phyloP scores from a whole-genome alignment of 768 basidiomycete species.

The Dioszegia aurantiaca region DNA sequence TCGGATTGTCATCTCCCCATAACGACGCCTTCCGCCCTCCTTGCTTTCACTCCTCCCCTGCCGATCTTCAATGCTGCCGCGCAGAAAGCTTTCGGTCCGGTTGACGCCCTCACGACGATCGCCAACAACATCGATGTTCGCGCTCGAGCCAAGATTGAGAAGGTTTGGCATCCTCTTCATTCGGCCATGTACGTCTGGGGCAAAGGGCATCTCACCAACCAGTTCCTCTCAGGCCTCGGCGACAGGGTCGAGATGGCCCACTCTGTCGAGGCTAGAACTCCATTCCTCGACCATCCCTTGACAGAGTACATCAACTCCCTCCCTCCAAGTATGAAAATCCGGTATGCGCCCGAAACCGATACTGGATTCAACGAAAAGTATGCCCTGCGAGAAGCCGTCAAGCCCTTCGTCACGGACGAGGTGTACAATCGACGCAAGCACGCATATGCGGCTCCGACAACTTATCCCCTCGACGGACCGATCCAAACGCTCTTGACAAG shows the following conservation, averaged over 20 bases:
- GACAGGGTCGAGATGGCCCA: conserved; percentile 48
- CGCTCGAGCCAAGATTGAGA: conserved; percentile 18
- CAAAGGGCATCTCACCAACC: conserved; percentile 35
- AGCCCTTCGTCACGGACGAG: conserved; percentile 44
- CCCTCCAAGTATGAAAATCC: conserved; percentile 29
- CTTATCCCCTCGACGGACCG: conserved; percentile 24
- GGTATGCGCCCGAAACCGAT: conserved; percentile 2
- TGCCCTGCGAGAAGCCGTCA: conserved; percentile 42
- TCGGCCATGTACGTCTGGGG: conserved; percentile 38
- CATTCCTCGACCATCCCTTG: conserved; percentile 41
- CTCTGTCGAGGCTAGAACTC: conserved; percentile 42
- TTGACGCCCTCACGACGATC: conserved; percentile 28
- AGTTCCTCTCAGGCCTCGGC: conserved; percentile 42
- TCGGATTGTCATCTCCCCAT: conserved; percentile 7
- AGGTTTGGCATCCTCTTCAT: conserved; percentile 44
- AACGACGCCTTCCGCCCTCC: conserved; percentile 12
- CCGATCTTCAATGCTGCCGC: conserved; percentile 10
- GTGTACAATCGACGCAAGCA: conserved; percentile 35
- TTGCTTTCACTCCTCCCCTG: conserved; percentile 12
- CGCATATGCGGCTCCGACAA: conserved; percentile 33
- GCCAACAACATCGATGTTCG: conserved; percentile 25
- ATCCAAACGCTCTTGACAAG: conserved; percentile 28
- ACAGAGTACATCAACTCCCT: conserved; percentile 40
- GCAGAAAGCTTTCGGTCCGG: conserved; percentile 7
- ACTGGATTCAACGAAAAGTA: conserved; percentile 33